Evolutionary conservation across 306 rosid species (phyloP).

Genomic region (Boehmeria nivea): DNA sequence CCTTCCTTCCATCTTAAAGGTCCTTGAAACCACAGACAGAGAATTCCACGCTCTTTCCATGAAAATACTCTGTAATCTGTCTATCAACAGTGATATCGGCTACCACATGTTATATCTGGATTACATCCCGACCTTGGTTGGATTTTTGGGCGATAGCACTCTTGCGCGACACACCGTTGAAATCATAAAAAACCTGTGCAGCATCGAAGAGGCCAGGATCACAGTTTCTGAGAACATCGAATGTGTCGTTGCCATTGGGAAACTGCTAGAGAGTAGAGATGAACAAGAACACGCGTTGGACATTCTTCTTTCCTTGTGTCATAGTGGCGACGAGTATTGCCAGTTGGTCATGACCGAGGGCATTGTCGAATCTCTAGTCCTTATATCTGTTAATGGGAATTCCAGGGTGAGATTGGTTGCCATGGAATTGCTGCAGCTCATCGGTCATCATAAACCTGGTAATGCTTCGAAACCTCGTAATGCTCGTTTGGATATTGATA

Average conservation of each 20-base stretch:
- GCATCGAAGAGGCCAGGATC: constrained; percentile 14
- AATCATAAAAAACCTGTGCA: constrained; percentile 12
- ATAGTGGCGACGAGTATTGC: constrained; percentile 11
- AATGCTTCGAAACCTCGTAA: constrained; percentile 5
- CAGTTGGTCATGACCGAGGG: constrained; percentile 7
- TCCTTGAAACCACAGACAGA: constrained; percentile 7
- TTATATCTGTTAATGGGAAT: constrained; percentile 7
- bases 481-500: not conserved
- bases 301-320: constrained; percentile 20
- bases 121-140: constrained; percentile 19
- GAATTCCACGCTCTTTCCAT: constrained; percentile 11
- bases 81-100: constrained; percentile 7
- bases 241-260: constrained; percentile 12
- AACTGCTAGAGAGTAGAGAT: constrained; percentile 9
- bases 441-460: not conserved
- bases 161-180: constrained; percentile 9
- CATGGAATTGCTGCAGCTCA: constrained; percentile 16
- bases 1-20: constrained; percentile 21
- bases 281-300: constrained; percentile 22
- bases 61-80: constrained; percentile 20
- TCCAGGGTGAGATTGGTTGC: constrained; percentile 6
- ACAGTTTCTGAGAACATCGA: constrained; percentile 11
- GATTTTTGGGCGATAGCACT: constrained; percentile 4
- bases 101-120: constrained; percentile 20
- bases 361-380: constrained; percentile 3